Conservation (phyloP, 2,329 filamentous ascomycete genomes). For the Colletotrichum scovillei region DNA sequence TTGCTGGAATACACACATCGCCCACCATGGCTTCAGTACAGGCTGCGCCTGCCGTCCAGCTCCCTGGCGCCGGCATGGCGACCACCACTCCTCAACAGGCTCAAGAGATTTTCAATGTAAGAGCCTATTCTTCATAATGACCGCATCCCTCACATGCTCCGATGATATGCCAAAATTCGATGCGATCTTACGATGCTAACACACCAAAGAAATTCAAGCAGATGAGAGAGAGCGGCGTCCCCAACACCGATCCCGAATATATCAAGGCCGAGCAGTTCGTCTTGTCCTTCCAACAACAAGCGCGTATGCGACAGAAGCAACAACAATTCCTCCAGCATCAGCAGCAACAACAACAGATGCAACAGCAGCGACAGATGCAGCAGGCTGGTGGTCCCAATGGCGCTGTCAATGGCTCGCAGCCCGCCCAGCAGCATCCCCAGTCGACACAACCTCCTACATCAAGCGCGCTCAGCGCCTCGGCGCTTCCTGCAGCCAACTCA, state of each 20-base stretch:
- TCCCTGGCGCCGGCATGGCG: constrained; percentile 70
- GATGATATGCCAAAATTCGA: background rate
- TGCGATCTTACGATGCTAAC: constrained; percentile 12
- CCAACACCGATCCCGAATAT: constrained; percentile 86
- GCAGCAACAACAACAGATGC: constrained; percentile 57
- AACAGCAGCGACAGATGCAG: constrained; percentile 64
- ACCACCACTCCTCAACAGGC: constrained; percentile 82
- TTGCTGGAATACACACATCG: constrained; percentile 16
- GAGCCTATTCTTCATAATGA: constrained; percentile 40
- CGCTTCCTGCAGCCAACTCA: constrained; percentile 43
- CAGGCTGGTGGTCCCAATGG: constrained; percentile 63
- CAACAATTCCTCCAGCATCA: constrained; percentile 56
- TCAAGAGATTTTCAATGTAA: constrained; percentile 78
- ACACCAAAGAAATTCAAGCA: constrained; percentile 80
- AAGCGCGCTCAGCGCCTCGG: constrained; percentile 51
- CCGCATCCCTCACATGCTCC: background rate
- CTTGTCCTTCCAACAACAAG: constrained; percentile 75
- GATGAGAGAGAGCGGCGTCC: constrained; percentile 88
- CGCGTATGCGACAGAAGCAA: constrained; percentile 63
- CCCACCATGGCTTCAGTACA: constrained; percentile 82
- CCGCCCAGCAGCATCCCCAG: constrained; percentile 51
- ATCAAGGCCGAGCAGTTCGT: constrained; percentile 85
- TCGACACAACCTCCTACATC: constrained; percentile 49
- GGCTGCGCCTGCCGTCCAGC: constrained; percentile 74
- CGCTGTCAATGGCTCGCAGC: constrained; percentile 61